A percentile compares a stretch with the other conserved stretches of the same genome.
phyloP scores from a whole-genome alignment of 352 stramenopile species.

The Globisporangium acanthophoron region DNA sequence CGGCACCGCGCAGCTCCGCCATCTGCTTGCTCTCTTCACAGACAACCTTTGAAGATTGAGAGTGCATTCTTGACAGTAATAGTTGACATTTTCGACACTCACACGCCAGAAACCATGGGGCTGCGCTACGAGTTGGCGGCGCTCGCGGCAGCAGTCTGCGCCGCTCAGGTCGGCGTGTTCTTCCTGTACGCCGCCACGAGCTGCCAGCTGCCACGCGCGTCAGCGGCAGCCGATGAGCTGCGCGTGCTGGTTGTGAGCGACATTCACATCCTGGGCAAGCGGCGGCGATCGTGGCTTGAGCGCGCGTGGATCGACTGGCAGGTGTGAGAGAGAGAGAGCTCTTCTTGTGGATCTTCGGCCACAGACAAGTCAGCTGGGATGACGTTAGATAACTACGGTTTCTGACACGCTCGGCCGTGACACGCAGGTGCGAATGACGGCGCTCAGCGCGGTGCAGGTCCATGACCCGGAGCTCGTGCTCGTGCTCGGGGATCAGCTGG shows the following conservation, averaged over 20 bases:
- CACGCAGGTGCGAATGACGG: slow-evolving; percentile 26
- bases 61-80: not conserved
- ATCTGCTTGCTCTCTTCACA: not conserved
- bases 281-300: slow-evolving; percentile 46
- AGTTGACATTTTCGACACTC: not conserved
- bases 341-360: not conserved
- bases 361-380: not conserved
- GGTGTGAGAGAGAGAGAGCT: slow-evolving; percentile 5
- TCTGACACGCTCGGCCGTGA: not conserved
- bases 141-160: slow-evolving; percentile 19
- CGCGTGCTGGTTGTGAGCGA: slow-evolving; percentile 62
- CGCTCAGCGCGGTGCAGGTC: slow-evolving; percentile 35
- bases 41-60: not conserved
- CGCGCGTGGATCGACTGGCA: slow-evolving; percentile 76
- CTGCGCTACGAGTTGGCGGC: slow-evolving; percentile 16
- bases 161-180: slow-evolving; percentile 54
- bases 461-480: slow-evolving; percentile 54
- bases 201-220: slow-evolving; percentile 1
- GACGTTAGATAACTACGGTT: not conserved
- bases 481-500: slow-evolving; percentile 67
- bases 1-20: slow-evolving; percentile 8
- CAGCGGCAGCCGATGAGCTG: slow-evolving; percentile 5
- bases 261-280: slow-evolving; percentile 69
- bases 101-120: not conserved
- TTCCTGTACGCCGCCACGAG: slow-evolving; percentile 47